These are phyloP conservation scores for Stemphylium lycopersici DNA, from an alignment of 2,329 filamentous ascomycete genomes.

Conservation along the genomic window DNA sequence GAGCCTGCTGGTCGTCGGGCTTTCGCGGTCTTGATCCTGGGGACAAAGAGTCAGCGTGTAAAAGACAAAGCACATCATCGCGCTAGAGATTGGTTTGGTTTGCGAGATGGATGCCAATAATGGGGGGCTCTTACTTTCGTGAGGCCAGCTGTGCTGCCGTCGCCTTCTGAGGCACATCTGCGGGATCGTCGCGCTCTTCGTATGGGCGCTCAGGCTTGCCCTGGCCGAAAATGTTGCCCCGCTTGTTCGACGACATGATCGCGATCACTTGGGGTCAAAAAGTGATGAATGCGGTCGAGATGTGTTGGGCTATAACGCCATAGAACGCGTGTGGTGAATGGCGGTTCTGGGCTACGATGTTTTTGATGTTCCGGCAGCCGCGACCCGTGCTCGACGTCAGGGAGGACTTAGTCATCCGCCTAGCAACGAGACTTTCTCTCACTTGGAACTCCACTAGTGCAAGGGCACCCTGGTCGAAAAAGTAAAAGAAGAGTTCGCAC, in stretches of 20 bases:
- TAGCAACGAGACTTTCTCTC: constrained; percentile 9
- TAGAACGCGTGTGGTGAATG: constrained; percentile 13
- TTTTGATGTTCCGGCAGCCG: constrained; percentile 15
- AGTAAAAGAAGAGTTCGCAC: not conserved
- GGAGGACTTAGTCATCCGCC: constrained; percentile 13
- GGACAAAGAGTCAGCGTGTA: constrained; percentile 25
- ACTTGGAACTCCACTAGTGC: not conserved
- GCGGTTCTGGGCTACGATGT: constrained; percentile 12
- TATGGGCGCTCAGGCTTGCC: constrained; percentile 36
- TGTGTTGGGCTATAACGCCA: constrained; percentile 13
- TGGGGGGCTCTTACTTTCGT: constrained; percentile 58
- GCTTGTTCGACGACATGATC: constrained; percentile 39
- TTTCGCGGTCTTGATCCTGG: constrained; percentile 37
- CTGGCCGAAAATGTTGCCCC: constrained; percentile 36
- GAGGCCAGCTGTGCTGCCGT: constrained; percentile 61
- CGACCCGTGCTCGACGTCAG: constrained; percentile 20
- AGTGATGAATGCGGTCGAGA: constrained; percentile 15
- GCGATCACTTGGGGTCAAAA: constrained; percentile 18
- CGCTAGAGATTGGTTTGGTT: not conserved
- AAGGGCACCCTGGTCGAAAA: not conserved
- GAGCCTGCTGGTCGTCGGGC: constrained; percentile 29
- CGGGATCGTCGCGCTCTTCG: constrained; percentile 42
- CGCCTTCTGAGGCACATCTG: constrained; percentile 57
- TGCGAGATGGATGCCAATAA: not conserved
- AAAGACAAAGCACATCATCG: constrained; percentile 11